These are phyloP conservation scores for Cercophora samala DNA, from an alignment of 495 filamentous ascomycete genomes.

Conservation along the genomic window DNA sequence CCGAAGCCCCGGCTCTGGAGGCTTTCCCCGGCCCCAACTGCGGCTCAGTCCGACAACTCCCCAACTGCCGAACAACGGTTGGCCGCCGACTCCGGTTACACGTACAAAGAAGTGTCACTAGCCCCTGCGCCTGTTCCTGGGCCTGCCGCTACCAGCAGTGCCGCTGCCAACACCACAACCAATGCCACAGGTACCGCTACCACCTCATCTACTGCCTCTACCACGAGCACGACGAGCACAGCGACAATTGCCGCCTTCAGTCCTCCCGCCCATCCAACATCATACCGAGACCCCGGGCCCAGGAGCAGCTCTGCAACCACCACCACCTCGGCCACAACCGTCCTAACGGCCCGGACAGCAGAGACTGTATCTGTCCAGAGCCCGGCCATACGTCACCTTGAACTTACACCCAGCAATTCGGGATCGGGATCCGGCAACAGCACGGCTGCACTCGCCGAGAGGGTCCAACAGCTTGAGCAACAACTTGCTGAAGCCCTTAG, in stretches of 20 bases:
- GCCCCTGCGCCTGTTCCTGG: constrained; percentile 9
- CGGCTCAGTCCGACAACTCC: constrained; percentile 20
- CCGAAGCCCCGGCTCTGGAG: constrained; percentile 35
- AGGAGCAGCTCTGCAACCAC: neutral
- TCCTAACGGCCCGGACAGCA: neutral
- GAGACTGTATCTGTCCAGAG: neutral
- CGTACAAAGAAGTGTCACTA: constrained; percentile 14
- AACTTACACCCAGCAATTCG: constrained; percentile 6
- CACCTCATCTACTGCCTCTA: neutral
- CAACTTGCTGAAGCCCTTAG: constrained; percentile 30
- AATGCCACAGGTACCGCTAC: neutral
- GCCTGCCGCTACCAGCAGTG: neutral
- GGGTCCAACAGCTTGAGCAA: constrained; percentile 33
- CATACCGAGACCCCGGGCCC: neutral
- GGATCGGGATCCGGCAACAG: neutral
- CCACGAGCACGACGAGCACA: neutral
- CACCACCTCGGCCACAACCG: neutral
- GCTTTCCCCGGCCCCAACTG: constrained; percentile 25
- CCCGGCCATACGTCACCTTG: neutral
- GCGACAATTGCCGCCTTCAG: neutral
- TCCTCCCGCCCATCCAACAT: neutral
- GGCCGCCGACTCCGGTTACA: constrained; percentile 9
- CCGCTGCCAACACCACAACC: constrained; percentile 2
- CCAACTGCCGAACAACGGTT: constrained; percentile 20
- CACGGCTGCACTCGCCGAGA: constrained; percentile 23